These are phyloP conservation scores for Darksidea phi DNA, from an alignment of 495 filamentous ascomycete species.

Conservation along the genomic window DNA sequence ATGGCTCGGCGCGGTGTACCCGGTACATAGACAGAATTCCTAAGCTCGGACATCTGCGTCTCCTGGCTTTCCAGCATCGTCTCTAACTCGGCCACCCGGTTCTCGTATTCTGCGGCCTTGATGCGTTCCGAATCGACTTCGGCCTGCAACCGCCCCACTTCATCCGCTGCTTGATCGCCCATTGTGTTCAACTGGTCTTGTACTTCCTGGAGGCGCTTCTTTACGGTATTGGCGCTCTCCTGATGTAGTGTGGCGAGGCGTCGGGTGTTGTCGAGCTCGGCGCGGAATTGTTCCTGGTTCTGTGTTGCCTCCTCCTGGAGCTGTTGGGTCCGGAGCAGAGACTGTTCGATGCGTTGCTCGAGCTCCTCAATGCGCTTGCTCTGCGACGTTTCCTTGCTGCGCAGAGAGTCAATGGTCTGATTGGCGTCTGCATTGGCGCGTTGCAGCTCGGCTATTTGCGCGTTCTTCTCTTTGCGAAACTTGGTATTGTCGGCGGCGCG, in stretches of 20 bases:
- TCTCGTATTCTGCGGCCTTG: slow-evolving; percentile 68
- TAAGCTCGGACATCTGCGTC: slow-evolving; percentile 41
- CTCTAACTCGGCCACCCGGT: slow-evolving; percentile 72
- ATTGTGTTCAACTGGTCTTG: slow-evolving; percentile 72
- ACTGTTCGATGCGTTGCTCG: slow-evolving; percentile 81
- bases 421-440: slow-evolving; percentile 81
- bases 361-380: slow-evolving; percentile 79
- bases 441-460: slow-evolving; percentile 81
- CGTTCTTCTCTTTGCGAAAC: slow-evolving; percentile 90
- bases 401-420: slow-evolving; percentile 70
- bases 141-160: slow-evolving; percentile 72
- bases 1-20: slow-evolving; percentile 57
- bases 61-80: slow-evolving; percentile 67
- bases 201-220: slow-evolving; percentile 76
- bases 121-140: slow-evolving; percentile 78
- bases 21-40: slow-evolving; percentile 47
- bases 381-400: slow-evolving; percentile 73
- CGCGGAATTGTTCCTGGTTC: slow-evolving; percentile 74
- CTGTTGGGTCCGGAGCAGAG: slow-evolving; percentile 74
- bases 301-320: slow-evolving; percentile 77
- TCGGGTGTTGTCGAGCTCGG: slow-evolving; percentile 75
- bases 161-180: slow-evolving; percentile 76
- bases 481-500: slow-evolving; percentile 82
- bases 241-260: slow-evolving; percentile 83
- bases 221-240: slow-evolving; percentile 76